Conservation (phyloP, 441 rosid species). For the Viola pubescens region DNA sequence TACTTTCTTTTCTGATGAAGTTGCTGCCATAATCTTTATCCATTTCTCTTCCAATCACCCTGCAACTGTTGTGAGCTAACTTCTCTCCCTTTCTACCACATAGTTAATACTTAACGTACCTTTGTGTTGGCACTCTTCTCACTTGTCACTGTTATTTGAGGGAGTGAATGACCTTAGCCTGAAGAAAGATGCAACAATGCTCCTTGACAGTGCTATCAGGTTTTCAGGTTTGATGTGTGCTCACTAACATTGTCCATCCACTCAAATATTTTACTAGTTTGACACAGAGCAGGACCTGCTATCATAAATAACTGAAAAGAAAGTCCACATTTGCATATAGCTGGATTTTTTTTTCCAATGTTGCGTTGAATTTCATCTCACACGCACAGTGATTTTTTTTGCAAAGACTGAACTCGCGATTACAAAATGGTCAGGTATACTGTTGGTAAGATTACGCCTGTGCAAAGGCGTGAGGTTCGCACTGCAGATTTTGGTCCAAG, state of each 20-base stretch:
- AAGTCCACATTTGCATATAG: slow-evolving; percentile 4
- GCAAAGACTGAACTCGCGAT: neutral
- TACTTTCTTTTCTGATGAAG: neutral
- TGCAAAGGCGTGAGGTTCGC: slow-evolving; percentile 84
- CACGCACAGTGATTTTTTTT: slow-evolving; percentile 16
- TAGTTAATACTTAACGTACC: no score
- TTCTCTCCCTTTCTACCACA: no score
- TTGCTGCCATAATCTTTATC: neutral
- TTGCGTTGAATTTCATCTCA: slow-evolving; percentile 7
- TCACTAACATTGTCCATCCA: slow-evolving; percentile 9
- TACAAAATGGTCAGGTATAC: slow-evolving; percentile 57
- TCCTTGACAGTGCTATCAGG: neutral
- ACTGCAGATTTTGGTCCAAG: slow-evolving; percentile 80
- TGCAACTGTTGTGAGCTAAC: no score
- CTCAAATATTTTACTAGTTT: no score
- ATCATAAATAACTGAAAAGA: slow-evolving; percentile 11
- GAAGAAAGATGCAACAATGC: neutral
- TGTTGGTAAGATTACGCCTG: slow-evolving; percentile 95
- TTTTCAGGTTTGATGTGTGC: slow-evolving; percentile 3
- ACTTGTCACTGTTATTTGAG: no score
- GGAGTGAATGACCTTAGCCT: no score
- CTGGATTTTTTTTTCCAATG: slow-evolving; percentile 12
- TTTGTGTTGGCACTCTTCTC: no score
- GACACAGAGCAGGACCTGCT: neutral
- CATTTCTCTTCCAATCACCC: neutral